Percentiles rank a stretch among this genome's conserved stretches.
phyloP scores from a whole-genome alignment of 805 yeast genomes.

The Henningerozyma blattae region DNA sequence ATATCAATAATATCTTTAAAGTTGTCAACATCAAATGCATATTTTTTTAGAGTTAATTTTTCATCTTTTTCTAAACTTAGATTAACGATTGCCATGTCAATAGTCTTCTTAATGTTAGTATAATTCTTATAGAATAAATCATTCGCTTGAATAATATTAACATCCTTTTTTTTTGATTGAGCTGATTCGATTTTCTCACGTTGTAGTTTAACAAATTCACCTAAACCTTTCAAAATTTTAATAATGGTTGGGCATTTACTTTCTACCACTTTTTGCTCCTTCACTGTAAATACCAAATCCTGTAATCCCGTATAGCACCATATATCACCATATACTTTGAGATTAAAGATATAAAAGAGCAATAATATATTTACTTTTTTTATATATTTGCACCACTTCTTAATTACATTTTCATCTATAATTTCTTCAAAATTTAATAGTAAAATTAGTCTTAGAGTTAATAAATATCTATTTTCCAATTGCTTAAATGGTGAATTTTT shows the following conservation, averaged over 20 bases:
- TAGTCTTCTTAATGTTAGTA: slow-evolving; percentile 11
- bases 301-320: slow-evolving; percentile 22
- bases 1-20: slow-evolving; percentile 9
- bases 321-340: slow-evolving; percentile 17
- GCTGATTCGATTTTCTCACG: too few relatives aligned
- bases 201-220: too few relatives aligned
- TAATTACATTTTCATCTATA: slow-evolving; percentile 9
- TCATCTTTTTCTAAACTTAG: not conserved
- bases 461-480: slow-evolving; percentile 13
- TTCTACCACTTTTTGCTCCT: too few relatives aligned
- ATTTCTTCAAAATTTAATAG: slow-evolving; percentile 13
- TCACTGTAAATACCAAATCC: slow-evolving; percentile 7
- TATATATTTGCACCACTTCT: slow-evolving; percentile 11
- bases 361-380: slow-evolving; percentile 17
- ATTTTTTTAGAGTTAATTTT: slow-evolving; percentile 4
- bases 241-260: too few relatives aligned
- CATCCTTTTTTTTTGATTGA: too few relatives aligned
- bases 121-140: too few relatives aligned
- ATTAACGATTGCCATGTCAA: slow-evolving; percentile 12
- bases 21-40: slow-evolving; percentile 8
- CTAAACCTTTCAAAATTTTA: too few relatives aligned
- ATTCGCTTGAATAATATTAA: too few relatives aligned
- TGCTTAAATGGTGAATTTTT: slow-evolving; percentile 7
- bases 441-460: slow-evolving; percentile 13
- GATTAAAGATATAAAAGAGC: slow-evolving; percentile 15